A percentile compares a stretch with the other conserved stretches of the same genome.
phyloP scores from a whole-genome alignment of 345 rosid genomes.

The Syzygium aqueum region DNA sequence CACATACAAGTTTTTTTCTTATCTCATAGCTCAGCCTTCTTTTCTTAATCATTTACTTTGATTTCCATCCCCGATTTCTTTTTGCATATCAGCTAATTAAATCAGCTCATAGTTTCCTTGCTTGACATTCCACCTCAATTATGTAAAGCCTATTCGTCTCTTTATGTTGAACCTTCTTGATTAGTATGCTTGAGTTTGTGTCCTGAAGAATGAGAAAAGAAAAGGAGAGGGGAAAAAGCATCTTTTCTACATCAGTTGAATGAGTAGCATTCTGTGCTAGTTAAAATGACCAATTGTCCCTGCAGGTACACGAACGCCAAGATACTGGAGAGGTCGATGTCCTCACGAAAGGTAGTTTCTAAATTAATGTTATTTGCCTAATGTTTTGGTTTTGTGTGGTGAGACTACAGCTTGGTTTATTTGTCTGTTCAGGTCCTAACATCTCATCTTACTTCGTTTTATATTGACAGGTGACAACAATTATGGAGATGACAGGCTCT shows the following conservation, averaged over 20 bases:
- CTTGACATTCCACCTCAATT: not conserved
- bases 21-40: not conserved
- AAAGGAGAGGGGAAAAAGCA: not conserved
- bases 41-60: not conserved
- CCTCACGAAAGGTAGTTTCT: slow-evolving; percentile 72
- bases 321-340: slow-evolving; percentile 87
- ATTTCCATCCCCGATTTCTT: not conserved
- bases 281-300: not conserved
- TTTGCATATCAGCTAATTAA: not conserved
- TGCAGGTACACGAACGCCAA: slow-evolving; percentile 80
- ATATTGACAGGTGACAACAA: slow-evolving; percentile 60
- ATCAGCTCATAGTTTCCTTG: not conserved
- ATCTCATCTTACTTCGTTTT: not conserved
- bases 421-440: not conserved
- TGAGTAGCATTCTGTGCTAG: not conserved
- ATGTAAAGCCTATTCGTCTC: not conserved
- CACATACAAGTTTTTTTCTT: not conserved
- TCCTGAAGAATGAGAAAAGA: not conserved
- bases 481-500: slow-evolving; percentile 67
- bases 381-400: not conserved
- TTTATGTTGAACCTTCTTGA: not conserved
- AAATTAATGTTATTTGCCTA: not conserved
- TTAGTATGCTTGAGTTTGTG: not conserved
- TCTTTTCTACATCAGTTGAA: not conserved
- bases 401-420: not conserved